Evolutionary conservation across 805 yeast genomes (phyloP), one percentile per base, ranked within the genome.

Genomic region (Saccharomyces eubayanus): DNA sequence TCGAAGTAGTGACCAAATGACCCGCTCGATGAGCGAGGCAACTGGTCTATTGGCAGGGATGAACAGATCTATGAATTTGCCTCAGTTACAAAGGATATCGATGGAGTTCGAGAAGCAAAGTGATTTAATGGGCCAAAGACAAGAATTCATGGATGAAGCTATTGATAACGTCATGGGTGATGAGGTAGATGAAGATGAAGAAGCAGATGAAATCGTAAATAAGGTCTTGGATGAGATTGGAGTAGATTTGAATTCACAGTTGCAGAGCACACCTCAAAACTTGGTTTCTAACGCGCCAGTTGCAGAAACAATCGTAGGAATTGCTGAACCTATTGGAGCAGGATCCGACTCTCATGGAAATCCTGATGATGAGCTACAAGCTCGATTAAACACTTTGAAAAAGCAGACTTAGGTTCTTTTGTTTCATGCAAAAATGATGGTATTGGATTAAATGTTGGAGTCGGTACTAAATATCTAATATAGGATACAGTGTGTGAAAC

Each of bases 141-240:
- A 95, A 70, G 99, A 95, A 69, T 89, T 95, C 82, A 94, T 94
- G 87, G 99, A 94, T 67, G 99, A 94, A 67, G 95, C 97, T 20
- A 85, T 94, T 62, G 99, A 94, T 67, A 97, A 92, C 68, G 87
- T 94, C 20, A 89, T 94, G 94, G 96, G 86, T 52, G 89, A 85
- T 63, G 97, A 89, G 63, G 82, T 88, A 54, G 87, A 84, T 59
- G 95, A 87, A 56, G 96, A 87, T 58, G 94, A 86, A 59, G 96
- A 91, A 68, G 85, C 87, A 3, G 97, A 91, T 65, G 96, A 90
- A 63, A 86, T 91, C 51, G 94, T 95, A 50, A 82, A 84, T 64
- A 89, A 85, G 69, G 97, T 95, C 0, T 75, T 94, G 64, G 99
- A 94, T 67, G 99, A 94, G 69, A 89, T 94, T 65, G 99, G 98